Evolutionary conservation across 2,329 filamentous ascomycete genomes (phyloP).

Genomic region (Fusarium redolens): DNA sequence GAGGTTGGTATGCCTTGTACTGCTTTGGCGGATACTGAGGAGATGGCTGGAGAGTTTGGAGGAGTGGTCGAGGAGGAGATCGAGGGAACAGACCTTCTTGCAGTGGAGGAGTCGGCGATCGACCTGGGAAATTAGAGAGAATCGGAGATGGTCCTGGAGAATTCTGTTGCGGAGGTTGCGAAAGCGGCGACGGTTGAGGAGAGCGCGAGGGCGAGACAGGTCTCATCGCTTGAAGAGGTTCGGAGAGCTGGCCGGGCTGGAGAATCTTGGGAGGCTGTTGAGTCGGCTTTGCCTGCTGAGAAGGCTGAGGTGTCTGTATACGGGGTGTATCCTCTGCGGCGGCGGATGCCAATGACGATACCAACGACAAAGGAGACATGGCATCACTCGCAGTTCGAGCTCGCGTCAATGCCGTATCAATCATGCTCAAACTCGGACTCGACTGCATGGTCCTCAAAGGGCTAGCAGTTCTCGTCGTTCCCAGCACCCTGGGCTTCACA

Average conservation of each 20-base stretch:
- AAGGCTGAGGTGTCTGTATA: conserved; percentile 27
- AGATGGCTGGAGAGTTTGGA: conserved; percentile 9
- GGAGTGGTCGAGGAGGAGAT: conserved; percentile 1
- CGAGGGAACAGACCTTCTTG: conserved; percentile 5
- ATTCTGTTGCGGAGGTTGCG: conserved; percentile 31
- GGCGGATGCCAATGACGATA: conserved; percentile 22
- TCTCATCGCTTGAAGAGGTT: conserved; percentile 17
- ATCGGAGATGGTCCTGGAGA: conserved; percentile 29
- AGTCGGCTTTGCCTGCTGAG: conserved; percentile 18
- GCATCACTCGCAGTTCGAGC: conserved; percentile 41
- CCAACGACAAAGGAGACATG: conserved; percentile 37
- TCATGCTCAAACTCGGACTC: conserved; percentile 37
- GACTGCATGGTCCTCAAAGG: conserved; percentile 42
- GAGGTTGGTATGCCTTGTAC: conserved; percentile 33
- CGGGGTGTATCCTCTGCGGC: conserved; percentile 26
- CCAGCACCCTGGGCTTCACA: conserved; percentile 27
- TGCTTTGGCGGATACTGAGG: conserved; percentile 19
- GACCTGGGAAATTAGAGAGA: conserved; percentile 17
- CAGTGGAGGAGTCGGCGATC: background rate
- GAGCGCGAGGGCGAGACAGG: conserved; percentile 32
- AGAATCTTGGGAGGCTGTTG: conserved; percentile 29
- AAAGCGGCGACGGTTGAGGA: conserved; percentile 33
- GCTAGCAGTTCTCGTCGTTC: conserved; percentile 38
- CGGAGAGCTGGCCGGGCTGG: conserved; percentile 28
- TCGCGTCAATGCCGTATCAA: conserved; percentile 33